phyloP scores from a whole-genome alignment of 2,329 filamentous ascomycete genomes.

The Thelonectria blattea region DNA sequence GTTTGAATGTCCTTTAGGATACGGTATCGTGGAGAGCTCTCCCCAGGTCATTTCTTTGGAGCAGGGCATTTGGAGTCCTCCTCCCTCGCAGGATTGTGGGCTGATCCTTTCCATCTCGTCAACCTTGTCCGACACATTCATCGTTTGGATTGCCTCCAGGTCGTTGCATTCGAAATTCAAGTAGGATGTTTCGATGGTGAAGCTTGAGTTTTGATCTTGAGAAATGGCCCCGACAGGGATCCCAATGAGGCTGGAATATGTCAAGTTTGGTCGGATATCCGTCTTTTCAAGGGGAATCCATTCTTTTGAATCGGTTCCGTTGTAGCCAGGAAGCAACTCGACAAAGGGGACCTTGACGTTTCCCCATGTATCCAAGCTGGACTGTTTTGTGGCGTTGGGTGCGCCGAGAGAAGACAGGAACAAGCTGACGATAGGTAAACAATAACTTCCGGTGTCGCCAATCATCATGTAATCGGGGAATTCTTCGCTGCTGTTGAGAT shows the following conservation, averaged over 20 bases:
- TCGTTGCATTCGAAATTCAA: slow-evolving; percentile 3
- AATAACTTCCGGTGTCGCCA: background rate
- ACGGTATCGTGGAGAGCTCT: background rate
- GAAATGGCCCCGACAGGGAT: slow-evolving; percentile 3
- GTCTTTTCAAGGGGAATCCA: slow-evolving; percentile 1
- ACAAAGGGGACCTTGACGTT: slow-evolving; percentile 11
- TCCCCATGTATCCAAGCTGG: slow-evolving; percentile 17
- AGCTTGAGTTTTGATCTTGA: background rate
- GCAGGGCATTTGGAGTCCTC: background rate
- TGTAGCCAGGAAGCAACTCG: slow-evolving; percentile 8
- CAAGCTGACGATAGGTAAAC: background rate
- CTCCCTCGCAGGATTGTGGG: background rate
- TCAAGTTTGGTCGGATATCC: background rate
- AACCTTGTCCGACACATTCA: background rate
- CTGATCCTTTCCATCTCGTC: background rate
- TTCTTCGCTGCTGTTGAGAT: slow-evolving; percentile 1
- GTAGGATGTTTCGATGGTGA: slow-evolving; percentile 13
- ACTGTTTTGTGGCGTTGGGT: background rate
- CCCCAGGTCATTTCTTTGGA: background rate
- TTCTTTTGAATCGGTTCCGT: slow-evolving; percentile 2
- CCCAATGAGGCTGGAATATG: slow-evolving; percentile 10
- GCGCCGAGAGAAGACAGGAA: slow-evolving; percentile 5
- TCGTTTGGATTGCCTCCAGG: background rate
- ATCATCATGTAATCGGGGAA: background rate
- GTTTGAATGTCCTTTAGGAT: background rate